Conservation (phyloP, 1,284 basidiomycete genomes). For the Trichosporon sp. region DNA sequence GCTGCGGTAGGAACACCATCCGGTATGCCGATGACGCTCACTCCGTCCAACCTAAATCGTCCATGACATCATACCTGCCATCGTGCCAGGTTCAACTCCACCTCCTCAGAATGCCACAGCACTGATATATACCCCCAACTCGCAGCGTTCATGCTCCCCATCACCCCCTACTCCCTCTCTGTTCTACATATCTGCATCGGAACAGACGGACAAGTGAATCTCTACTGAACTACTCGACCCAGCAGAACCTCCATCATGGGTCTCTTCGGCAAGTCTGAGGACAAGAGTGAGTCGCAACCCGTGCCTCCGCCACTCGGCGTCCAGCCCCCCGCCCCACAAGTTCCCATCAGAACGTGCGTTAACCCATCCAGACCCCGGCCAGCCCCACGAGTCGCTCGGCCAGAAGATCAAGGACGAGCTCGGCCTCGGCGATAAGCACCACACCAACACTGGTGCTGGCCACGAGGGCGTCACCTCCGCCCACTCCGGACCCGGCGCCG, state of each 20-base stretch:
- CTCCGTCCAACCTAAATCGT: background rate
- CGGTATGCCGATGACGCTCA: conserved; percentile 4
- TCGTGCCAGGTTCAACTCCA: background rate
- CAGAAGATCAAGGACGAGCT: background rate
- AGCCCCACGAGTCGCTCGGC: background rate
- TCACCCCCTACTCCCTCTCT: background rate
- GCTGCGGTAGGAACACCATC: background rate
- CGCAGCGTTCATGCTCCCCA: background rate
- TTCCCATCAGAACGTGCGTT: background rate
- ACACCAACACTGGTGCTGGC: background rate
- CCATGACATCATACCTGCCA: background rate
- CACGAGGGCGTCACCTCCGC: background rate
- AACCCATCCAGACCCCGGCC: background rate
- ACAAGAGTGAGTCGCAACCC: background rate
- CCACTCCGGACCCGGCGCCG: background rate
- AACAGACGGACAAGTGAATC: background rate
- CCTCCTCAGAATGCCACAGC: background rate
- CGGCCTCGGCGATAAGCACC: background rate
- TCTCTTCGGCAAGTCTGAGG: background rate
- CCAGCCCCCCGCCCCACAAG: background rate
- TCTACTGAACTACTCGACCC: background rate
- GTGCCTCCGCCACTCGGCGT: background rate
- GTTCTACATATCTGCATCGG: background rate
- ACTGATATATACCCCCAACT: background rate
- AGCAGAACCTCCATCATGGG: background rate